Evolutionary conservation across 2,329 filamentous ascomycete species (phyloP).

Genomic region (Colletotrichum tropicale): DNA sequence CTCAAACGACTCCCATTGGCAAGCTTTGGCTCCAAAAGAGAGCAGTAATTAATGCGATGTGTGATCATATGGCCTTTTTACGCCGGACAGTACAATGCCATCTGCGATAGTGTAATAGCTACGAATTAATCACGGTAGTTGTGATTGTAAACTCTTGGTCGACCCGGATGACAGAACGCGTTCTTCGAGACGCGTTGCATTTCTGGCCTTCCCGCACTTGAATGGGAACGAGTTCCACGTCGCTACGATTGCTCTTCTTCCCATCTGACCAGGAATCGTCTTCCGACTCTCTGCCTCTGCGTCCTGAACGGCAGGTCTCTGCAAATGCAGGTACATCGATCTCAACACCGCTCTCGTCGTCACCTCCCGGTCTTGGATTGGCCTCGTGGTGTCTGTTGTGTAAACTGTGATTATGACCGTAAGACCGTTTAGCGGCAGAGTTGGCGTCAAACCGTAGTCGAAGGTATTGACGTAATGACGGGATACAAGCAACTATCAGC

Average conservation of each 20-base stretch:
- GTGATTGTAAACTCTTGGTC: not conserved
- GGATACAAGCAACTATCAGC: not conserved
- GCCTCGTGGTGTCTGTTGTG: not conserved
- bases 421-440: not conserved
- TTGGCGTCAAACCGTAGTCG: not conserved
- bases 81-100: rapidly evolving
- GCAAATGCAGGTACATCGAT: not conserved
- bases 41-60: not conserved
- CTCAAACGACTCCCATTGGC: too few relatives aligned
- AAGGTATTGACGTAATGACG: not conserved
- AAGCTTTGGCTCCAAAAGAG: too few relatives aligned
- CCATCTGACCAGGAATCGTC: not conserved
- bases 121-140: rapidly evolving
- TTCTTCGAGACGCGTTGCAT: not conserved
- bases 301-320: not conserved
- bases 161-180: not conserved
- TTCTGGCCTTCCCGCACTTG: not conserved
- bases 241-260: not conserved
- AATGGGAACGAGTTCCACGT: not conserved
- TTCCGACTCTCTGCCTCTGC: not conserved
- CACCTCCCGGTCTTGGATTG: not conserved
- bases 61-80: too few relatives aligned
- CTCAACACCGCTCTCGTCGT: not conserved
- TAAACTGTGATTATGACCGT: not conserved
- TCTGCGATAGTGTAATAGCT: rapidly evolving